Evolutionary conservation across 192 early-diverging fungal species (phyloP), one percentile per base, ranked within the genome.

Genomic region (Gigaspora rosea): DNA sequence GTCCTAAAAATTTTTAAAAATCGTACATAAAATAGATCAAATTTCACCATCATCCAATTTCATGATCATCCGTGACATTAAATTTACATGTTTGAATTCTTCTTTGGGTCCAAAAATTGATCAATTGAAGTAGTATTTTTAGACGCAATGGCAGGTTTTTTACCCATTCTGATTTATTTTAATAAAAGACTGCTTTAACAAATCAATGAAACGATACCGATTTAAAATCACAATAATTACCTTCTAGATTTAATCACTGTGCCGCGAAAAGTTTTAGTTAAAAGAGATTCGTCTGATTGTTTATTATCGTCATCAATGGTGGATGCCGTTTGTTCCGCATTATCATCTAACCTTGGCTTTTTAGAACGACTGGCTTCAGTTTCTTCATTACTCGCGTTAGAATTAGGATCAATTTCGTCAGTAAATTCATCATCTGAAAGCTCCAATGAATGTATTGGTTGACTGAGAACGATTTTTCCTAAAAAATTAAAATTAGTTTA

Each of bases 181-280:
- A 35, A 35, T 35, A 2, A 8, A 63, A 27, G 11, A 33, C 15
- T 27, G 15, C 20, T 22, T 59, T 27, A 62, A 27, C 3, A 12
- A 62, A 27, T 1, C 16, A 63, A 27, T 27, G 27, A 27, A 27
- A 27, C 27, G 27, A 27, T 27, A 27, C 27, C 10, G 0, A 15
- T 57, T 63, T 7, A 41, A 41, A 41, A 7, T 41, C 41, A 41
- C 59, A 8, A 33, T 63, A 15, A 27, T 63, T 63, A 63, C 61
- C 61, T 63, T 63, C 61, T 63, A 12, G 61, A 63, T 63, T 63
- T 63, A 63, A 63, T 63, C 22, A 63, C 61, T 63, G 27, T 22
- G 35, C 61, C 61, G 16, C 61, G 61, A 35, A 63, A 63, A 63
- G 61, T 63, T 63, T 63, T 63, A 33, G 61, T 63, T 32, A 63